Conservation (phyloP, 2,329 filamentous ascomycete genomes). For the Trichoderma polysporum region DNA sequence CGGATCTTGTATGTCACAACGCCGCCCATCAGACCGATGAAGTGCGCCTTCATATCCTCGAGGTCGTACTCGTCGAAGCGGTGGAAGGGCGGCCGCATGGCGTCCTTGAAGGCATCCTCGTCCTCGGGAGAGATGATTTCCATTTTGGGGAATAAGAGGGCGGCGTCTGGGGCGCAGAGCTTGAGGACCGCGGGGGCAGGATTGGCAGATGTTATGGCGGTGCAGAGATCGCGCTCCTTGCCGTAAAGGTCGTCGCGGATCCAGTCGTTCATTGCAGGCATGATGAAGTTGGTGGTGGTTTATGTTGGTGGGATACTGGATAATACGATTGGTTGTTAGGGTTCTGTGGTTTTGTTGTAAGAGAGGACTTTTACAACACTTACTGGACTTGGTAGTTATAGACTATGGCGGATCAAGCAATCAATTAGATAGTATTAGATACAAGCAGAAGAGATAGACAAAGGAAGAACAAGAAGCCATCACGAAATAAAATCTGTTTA, state of each 20-base stretch:
- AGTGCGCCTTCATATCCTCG: slow-evolving; percentile 11
- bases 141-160: slow-evolving; percentile 21
- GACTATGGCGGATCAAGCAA: background rate
- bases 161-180: slow-evolving; percentile 19
- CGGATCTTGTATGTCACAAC: slow-evolving; percentile 21
- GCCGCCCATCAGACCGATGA: slow-evolving; percentile 22
- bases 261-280: slow-evolving; percentile 21
- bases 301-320: background rate
- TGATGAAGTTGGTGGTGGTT: background rate
- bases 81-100: slow-evolving; percentile 18
- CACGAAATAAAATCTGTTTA: background rate
- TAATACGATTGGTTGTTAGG: background rate
- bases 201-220: slow-evolving; percentile 19
- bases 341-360: background rate
- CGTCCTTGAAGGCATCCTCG: slow-evolving; percentile 13
- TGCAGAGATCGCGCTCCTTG: slow-evolving; percentile 21
- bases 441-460: background rate
- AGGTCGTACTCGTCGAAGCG: slow-evolving; percentile 19
- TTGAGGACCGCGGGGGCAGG: slow-evolving; percentile 18
- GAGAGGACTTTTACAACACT: background rate
- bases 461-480: background rate
- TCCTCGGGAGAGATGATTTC: slow-evolving; percentile 19
- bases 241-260: slow-evolving; percentile 20
- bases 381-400: background rate
- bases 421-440: background rate